Percentiles rank a stretch among this genome's conserved stretches.
Evolutionary conservation across 805 yeast genomes (phyloP).

Genomic region (Debaryomyces tyrocola): DNA sequence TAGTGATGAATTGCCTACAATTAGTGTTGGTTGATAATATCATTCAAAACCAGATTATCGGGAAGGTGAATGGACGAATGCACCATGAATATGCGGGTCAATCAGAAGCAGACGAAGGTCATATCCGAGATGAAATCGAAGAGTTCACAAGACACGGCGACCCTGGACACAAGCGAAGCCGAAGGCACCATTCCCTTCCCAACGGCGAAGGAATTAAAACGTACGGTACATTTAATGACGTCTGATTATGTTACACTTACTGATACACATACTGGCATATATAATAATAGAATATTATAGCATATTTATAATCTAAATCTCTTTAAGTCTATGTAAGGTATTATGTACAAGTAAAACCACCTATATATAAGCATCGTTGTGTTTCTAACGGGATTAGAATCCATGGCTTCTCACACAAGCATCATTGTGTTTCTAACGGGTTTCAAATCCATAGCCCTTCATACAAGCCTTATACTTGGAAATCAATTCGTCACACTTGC

Average conservation of each 20-base stretch:
- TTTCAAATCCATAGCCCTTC: slow-evolving; percentile 83
- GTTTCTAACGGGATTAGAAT: slow-evolving; percentile 37
- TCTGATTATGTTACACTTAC: background rate
- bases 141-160: background rate
- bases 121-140: background rate
- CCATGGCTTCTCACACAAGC: slow-evolving; percentile 72
- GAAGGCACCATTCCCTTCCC: background rate
- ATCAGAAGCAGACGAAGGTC: background rate
- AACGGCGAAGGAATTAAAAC: background rate
- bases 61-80: slow-evolving; percentile 27
- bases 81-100: slow-evolving; percentile 13
- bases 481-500: slow-evolving; percentile 74
- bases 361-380: too few relatives aligned
- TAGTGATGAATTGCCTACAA: slow-evolving; percentile 72
- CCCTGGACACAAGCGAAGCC: background rate
- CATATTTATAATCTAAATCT: too few relatives aligned
- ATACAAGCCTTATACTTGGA: slow-evolving; percentile 79
- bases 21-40: slow-evolving; percentile 71
- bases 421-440: background rate
- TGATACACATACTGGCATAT: too few relatives aligned
- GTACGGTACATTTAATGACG: slow-evolving; percentile 5
- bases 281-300: too few relatives aligned
- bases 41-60: slow-evolving; percentile 54
- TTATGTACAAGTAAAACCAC: too few relatives aligned
- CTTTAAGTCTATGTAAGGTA: too few relatives aligned